Evolutionary conservation across 2,329 filamentous ascomycete genomes (phyloP).

Genomic region (Elsinoe arachidis): DNA sequence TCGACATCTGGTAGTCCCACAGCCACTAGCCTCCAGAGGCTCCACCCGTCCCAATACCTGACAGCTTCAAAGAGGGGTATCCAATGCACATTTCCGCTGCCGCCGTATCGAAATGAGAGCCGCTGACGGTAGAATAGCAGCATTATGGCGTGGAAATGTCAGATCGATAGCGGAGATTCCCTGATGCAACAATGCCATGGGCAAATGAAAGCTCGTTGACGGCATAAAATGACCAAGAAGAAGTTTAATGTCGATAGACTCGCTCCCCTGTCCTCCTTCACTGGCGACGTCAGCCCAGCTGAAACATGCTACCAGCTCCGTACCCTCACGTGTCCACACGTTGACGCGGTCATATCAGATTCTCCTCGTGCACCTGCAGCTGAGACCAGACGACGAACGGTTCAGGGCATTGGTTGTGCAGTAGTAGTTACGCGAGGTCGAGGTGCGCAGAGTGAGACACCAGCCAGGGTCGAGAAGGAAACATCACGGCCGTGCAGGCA

Average conservation of each 20-base stretch:
- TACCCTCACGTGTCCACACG: constrained; percentile 10
- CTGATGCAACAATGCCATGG: neutral
- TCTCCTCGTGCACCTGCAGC: neutral
- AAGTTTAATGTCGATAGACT: constrained; percentile 2
- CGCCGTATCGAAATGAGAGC: neutral
- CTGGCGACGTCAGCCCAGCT: constrained; percentile 5
- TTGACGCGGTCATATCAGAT: constrained; percentile 9
- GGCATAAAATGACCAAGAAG: neutral
- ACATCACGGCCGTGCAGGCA: neutral
- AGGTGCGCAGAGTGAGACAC: constrained; percentile 1
- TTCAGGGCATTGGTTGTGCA: constrained; percentile 2
- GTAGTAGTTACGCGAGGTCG: neutral
- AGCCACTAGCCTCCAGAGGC: constrained; percentile 6
- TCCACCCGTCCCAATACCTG: constrained; percentile 8
- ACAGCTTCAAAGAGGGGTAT: constrained; percentile 11
- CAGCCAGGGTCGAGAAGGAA: neutral
- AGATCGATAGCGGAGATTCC: constrained; percentile 6
- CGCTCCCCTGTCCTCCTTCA: neutral
- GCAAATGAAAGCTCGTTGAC: neutral
- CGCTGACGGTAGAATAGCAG: neutral
- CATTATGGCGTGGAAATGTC: neutral
- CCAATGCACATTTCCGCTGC: neutral
- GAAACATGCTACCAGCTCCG: neutral
- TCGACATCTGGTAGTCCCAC: neutral
- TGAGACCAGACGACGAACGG: constrained; percentile 7